These are phyloP conservation scores for Kwoniella sp. DNA, from an alignment of 768 basidiomycete genomes.

Conservation along the genomic window DNA sequence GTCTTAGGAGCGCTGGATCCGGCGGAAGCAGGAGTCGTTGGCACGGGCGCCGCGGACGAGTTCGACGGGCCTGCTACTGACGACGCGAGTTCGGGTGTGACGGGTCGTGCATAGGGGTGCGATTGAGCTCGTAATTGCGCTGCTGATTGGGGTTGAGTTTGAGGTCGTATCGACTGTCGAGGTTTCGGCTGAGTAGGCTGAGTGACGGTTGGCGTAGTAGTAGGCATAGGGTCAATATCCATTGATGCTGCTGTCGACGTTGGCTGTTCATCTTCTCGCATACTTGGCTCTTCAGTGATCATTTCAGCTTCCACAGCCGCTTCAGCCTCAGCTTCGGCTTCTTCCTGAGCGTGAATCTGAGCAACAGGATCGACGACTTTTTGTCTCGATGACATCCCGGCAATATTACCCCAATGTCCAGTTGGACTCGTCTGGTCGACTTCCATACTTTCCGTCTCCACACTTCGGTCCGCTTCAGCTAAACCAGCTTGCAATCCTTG, in stretches of 20 bases:
- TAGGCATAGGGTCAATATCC: background rate
- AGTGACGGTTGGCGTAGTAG: no score
- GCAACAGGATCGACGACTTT: background rate
- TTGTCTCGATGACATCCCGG: background rate
- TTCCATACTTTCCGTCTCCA: background rate
- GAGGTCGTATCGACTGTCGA: background rate
- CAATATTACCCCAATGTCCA: background rate
- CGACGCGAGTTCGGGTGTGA: background rate
- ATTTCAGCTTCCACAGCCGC: slow-evolving; percentile 1
- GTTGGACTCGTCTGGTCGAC: background rate
- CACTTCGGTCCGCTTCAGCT: no score
- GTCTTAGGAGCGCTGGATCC: slow-evolving; percentile 16
- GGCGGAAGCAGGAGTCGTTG: slow-evolving; percentile 16
- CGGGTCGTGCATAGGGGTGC: background rate
- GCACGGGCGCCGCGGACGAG: background rate
- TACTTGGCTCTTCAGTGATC: background rate
- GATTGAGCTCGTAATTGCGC: no score
- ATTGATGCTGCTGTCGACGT: background rate
- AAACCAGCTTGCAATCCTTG: no score
- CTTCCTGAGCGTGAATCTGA: no score
- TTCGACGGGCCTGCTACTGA: no score
- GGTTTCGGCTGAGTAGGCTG: background rate
- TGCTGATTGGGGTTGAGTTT: no score
- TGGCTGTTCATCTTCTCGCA: background rate
- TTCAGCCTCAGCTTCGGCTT: background rate